Evolutionary conservation across 2,329 filamentous ascomycete genomes (phyloP).

Genomic region (Plectosphaerella sp.): DNA sequence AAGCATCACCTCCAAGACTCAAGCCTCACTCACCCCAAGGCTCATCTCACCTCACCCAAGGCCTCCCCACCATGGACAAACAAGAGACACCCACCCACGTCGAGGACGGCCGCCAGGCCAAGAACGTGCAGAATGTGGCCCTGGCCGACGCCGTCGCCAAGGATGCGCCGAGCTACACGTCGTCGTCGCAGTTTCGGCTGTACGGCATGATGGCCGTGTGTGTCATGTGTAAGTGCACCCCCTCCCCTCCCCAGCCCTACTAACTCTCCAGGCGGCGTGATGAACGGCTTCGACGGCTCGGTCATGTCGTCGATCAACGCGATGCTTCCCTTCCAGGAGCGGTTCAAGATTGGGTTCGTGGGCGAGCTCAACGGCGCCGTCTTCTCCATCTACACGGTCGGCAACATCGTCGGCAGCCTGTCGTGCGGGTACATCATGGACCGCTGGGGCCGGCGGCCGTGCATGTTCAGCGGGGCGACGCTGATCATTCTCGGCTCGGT

Average conservation of each 20-base stretch:
- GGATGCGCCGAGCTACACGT: conserved; percentile 11
- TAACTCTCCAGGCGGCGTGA: conserved; percentile 2
- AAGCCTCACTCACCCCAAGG: too few relatives aligned
- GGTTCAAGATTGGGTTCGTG: conserved; percentile 11
- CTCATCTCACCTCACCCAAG: too few relatives aligned
- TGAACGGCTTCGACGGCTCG: conserved; percentile 11
- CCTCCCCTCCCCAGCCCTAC: too few relatives aligned
- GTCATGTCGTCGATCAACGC: conserved; percentile 14
- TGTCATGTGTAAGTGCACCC: conserved; percentile 1
- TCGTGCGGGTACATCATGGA: conserved; percentile 14
- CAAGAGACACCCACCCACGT: too few relatives aligned
- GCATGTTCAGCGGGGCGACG: conserved; percentile 12
- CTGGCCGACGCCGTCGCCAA: conserved; percentile 15
- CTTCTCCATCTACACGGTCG: conserved; percentile 13
- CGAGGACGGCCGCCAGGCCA: conserved; percentile 1
- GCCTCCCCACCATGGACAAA: too few relatives aligned
- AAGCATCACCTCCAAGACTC: too few relatives aligned
- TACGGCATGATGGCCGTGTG: conserved; percentile 15
- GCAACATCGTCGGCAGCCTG: conserved; percentile 10
- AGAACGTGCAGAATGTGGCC: conserved; percentile 12
- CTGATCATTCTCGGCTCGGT: conserved; percentile 12
- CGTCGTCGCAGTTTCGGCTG: conserved; percentile 8
- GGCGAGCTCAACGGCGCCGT: conserved; percentile 9
- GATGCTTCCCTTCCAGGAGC: conserved; percentile 12
- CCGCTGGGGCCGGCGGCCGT: conserved; percentile 11